Conservation (phyloP, 2,329 filamentous ascomycete species). For the Dendryphion nanum region DNA sequence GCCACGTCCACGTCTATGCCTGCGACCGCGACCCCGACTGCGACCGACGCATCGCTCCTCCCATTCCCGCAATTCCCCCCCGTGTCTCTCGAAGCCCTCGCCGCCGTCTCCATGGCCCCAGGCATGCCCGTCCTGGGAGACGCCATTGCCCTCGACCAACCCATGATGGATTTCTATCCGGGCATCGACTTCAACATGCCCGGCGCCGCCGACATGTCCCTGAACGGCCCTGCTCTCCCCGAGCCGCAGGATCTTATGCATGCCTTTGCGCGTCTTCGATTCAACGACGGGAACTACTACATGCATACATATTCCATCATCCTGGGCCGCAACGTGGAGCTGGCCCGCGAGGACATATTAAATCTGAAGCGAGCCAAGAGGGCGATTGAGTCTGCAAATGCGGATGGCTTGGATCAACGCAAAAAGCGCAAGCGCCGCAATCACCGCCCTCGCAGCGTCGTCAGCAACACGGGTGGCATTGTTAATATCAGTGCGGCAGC, state of each 20-base stretch:
- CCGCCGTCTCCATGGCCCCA: not conserved
- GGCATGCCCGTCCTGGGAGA: slow-evolving; percentile 11
- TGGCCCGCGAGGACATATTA: slow-evolving; percentile 51
- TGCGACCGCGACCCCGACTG: not conserved
- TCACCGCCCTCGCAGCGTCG: slow-evolving; percentile 55
- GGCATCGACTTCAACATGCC: slow-evolving; percentile 2
- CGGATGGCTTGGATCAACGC: slow-evolving; percentile 21
- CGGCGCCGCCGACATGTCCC: slow-evolving; percentile 5
- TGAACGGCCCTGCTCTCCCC: not conserved
- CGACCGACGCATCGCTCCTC: not conserved
- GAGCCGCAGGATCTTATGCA: slow-evolving; percentile 45
- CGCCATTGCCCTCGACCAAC: slow-evolving; percentile 17
- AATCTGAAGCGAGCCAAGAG: slow-evolving; percentile 39
- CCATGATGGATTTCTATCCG: slow-evolving; percentile 1
- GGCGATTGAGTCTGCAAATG: slow-evolving; percentile 23
- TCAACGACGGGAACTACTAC: slow-evolving; percentile 73
- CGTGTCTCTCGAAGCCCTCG: too few species aligned
- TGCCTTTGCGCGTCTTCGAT: slow-evolving; percentile 66
- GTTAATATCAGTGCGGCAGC: slow-evolving; percentile 41
- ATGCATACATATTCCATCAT: slow-evolving; percentile 74
- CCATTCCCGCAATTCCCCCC: slow-evolving; percentile 7
- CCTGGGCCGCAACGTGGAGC: slow-evolving; percentile 65
- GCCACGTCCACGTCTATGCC: not conserved
- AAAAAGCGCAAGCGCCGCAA: slow-evolving; percentile 54
- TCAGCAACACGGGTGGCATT: slow-evolving; percentile 70